Base-by-base conservation (phyloP, 106 monocot species). In the Allium sativum region DNA sequence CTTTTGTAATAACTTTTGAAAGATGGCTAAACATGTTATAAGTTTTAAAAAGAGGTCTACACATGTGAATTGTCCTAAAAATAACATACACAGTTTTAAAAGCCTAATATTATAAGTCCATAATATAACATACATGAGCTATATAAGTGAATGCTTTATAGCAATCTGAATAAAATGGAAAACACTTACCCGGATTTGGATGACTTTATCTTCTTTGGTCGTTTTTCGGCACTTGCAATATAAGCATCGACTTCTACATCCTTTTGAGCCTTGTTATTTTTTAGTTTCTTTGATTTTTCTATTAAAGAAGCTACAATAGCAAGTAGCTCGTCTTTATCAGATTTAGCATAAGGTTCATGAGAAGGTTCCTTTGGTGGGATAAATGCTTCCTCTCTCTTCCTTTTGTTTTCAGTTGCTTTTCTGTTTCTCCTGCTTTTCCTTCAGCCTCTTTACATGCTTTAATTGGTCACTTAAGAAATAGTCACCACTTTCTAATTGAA, bases 401-500 rank as follows among this genome's bases (percentile, higher is more conserved):
- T 87, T 76, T 91, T 96, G 56, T 84, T 91, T 74, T 91, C 91
- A 66, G 78, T 84, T 56, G 75, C 41, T 72, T 79, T 96, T 64
- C 51, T 96, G 96, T 77, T 85, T 91, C 56, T 79, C 82, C 79
- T 80, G 82, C 66, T 85, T 91, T 73, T 96, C 84, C 74, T 84
- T 70, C 90, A 84, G 88, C 68, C 80, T 77, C 68, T 78, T 96
- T 53, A 79, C 87, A 40, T 79, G 84, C 58, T 96, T 96, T 71
- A 76, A 91, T 76, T 96, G 74, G 45, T 96, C 87, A 48, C 84
- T 96, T 19, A 96, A 18, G 78, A 96, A 96, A 74, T 82, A 96
- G 55, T 91, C 90, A 55, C 96, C 96, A 78, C 80, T 91, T 67
- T 96, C 96, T 43, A 96, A 73, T 70, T 87, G 77, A 44, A 87